These are phyloP conservation scores for Rutidosis leptorrhynchoides DNA, from an alignment of 129 eudicot genomes.

Conservation along the genomic window DNA sequence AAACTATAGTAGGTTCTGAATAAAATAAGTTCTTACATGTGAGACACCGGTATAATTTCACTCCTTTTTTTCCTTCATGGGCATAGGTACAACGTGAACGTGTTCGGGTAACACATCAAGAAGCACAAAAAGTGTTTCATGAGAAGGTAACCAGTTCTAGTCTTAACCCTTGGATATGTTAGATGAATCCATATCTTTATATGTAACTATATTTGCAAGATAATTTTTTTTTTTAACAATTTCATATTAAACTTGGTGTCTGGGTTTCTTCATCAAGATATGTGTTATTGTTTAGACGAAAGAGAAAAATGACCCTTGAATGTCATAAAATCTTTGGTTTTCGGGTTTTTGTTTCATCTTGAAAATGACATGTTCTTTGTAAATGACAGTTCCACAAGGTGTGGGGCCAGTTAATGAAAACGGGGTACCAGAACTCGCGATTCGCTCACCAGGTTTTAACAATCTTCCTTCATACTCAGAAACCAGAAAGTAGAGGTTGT, in stretches of 20 bases:
- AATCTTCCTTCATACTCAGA: neutral
- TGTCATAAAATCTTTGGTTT: neutral
- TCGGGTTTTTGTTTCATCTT: neutral
- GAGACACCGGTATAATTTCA: neutral
- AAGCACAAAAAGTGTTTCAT: conserved; percentile 65
- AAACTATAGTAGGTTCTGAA: neutral
- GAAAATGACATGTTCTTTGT: conserved; percentile 5
- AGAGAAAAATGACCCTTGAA: neutral
- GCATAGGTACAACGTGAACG: conserved; percentile 41
- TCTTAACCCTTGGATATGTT: neutral
- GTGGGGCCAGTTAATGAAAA: conserved; percentile 98
- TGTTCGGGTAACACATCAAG: conserved; percentile 71
- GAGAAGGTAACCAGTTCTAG: conserved; percentile 52
- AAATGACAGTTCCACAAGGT: conserved; percentile 73
- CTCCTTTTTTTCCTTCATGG: neutral
- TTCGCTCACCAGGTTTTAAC: conserved; percentile 84
- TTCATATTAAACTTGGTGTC: neutral
- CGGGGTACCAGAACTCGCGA: conserved; percentile 95
- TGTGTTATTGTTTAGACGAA: neutral
- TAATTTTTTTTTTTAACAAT: neutral
- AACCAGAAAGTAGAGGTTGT: neutral
- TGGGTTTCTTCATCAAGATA: neutral
- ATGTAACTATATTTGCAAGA: neutral
- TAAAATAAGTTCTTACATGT: neutral
- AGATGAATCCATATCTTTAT: neutral